Evolutionary conservation across 2,329 filamentous ascomycete genomes (phyloP).

Genomic region (Westerdykella sp.): DNA sequence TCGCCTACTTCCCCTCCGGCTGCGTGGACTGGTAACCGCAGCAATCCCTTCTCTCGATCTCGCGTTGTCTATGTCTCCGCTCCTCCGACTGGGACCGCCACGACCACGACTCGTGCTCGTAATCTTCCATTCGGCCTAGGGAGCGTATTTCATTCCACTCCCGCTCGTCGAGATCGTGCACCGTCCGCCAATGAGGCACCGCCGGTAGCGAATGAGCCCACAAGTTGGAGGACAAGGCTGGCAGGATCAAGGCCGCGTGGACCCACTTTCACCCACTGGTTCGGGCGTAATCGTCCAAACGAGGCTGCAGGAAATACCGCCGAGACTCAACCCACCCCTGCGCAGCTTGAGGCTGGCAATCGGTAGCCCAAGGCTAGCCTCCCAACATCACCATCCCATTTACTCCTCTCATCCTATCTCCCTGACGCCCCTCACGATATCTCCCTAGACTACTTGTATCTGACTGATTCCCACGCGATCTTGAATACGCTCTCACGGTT

Average conservation of each 20-base stretch:
- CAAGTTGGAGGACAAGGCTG: slow-evolving; percentile 23
- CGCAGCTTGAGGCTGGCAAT: slow-evolving; percentile 33
- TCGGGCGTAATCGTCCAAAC: slow-evolving; percentile 20
- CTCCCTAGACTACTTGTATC: too few species aligned
- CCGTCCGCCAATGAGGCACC: slow-evolving; percentile 2
- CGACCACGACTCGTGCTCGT: slow-evolving; percentile 4
- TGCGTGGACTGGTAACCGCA: slow-evolving; percentile 25
- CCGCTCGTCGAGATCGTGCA: slow-evolving; percentile 7
- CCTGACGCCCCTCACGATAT: too few species aligned
- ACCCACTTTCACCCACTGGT: slow-evolving; percentile 22
- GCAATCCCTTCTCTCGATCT: slow-evolving; percentile 29
- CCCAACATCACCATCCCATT: too few species aligned
- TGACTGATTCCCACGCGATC: too few species aligned
- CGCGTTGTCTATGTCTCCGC: slow-evolving; percentile 24
- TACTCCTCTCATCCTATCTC: too few species aligned
- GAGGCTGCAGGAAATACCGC: slow-evolving; percentile 11
- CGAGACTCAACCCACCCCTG: slow-evolving; percentile 24
- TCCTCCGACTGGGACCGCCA: slow-evolving; percentile 4
- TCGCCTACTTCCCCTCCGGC: slow-evolving; percentile 29
- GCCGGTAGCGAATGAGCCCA: not conserved
- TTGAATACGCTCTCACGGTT: too few species aligned
- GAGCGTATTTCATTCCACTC: slow-evolving; percentile 15
- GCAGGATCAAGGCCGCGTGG: slow-evolving; percentile 5
- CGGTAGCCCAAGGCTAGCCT: slow-evolving; percentile 12
- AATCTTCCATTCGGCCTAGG: slow-evolving; percentile 13